These are phyloP conservation scores for Skeletonema tropicum DNA, from an alignment of 108 stramenopile species.

Conservation along the genomic window DNA sequence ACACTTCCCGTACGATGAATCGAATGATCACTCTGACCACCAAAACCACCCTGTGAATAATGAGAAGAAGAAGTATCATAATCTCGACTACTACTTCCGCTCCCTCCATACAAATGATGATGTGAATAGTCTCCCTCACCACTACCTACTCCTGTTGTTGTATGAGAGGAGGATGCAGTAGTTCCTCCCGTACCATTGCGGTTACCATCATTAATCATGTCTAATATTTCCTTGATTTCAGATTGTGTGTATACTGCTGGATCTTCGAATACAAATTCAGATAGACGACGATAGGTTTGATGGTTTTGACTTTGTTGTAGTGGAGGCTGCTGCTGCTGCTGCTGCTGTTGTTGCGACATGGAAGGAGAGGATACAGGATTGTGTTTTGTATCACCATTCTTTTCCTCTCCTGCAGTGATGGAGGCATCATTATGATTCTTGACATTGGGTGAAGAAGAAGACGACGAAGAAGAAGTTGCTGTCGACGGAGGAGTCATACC, in stretches of 20 bases:
- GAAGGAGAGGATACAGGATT: slow-evolving; percentile 9
- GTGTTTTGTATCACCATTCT: background rate
- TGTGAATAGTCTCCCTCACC: slow-evolving; percentile 13
- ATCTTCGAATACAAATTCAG: slow-evolving; percentile 83
- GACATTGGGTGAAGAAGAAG: background rate
- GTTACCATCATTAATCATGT: slow-evolving; percentile 91
- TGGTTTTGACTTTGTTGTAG: slow-evolving; percentile 43
- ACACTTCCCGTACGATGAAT: slow-evolving; percentile 1
- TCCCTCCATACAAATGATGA: slow-evolving; percentile 8
- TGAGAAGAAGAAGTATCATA: slow-evolving; percentile 6
- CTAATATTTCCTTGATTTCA: slow-evolving; percentile 85
- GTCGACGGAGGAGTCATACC: background rate
- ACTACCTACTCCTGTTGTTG: slow-evolving; percentile 5
- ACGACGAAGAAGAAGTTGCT: background rate
- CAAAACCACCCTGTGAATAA: background rate
- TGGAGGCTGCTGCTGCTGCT: slow-evolving; percentile 13
- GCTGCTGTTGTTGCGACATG: background rate
- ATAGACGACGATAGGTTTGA: slow-evolving; percentile 64
- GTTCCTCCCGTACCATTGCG: slow-evolving; percentile 21
- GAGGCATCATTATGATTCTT: background rate
- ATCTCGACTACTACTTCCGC: slow-evolving; percentile 1
- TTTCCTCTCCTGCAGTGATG: background rate
- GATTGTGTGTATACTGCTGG: slow-evolving; percentile 74
- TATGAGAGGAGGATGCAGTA: slow-evolving; percentile 18
- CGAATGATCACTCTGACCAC: slow-evolving; percentile 8